Evolutionary conservation across 371 early-diverging fungal species (phyloP).

Genomic region (Rhizopus arrhizus): DNA sequence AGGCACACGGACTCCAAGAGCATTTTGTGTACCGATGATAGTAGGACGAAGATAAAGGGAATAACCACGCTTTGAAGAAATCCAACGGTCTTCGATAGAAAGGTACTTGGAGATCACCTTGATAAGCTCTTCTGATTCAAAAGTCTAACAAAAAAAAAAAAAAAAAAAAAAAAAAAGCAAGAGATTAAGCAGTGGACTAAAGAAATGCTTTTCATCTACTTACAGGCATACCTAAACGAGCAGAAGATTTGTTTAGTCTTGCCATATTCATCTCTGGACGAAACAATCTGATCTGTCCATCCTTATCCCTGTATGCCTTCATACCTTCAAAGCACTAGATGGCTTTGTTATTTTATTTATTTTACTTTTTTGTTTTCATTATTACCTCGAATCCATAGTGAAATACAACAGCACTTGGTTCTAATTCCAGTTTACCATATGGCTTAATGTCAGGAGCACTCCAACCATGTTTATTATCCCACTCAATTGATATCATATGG

Average conservation of each 20-base stretch:
- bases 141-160: conserved; percentile 52
- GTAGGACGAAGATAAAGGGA: conserved; percentile 95
- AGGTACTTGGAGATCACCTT: conserved; percentile 85
- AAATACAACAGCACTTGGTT: conserved; percentile 88
- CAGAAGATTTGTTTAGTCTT: conserved; percentile 73
- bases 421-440: conserved; percentile 78
- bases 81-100: conserved; percentile 83
- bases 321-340: conserved; percentile 87
- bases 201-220: conserved; percentile 15
- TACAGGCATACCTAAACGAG: conserved; percentile 82
- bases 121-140: conserved; percentile 80
- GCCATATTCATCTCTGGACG: conserved; percentile 92
- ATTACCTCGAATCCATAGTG: conserved; percentile 84
- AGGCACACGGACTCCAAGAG: conserved; percentile 73
- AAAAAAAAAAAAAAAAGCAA: conserved; percentile 6
- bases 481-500: conserved; percentile 90
- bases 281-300: conserved; percentile 83
- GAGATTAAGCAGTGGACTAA: too few relatives aligned
- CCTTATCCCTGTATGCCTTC: conserved; percentile 87
- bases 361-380: not conserved
- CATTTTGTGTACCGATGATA: conserved; percentile 91
- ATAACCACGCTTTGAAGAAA: conserved; percentile 90
- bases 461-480: conserved; percentile 81
- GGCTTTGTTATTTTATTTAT: not conserved
- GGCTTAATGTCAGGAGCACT: conserved; percentile 73